Conservation (phyloP, 306 rosid genomes). For the Gynostemma pentaphyllum region DNA sequence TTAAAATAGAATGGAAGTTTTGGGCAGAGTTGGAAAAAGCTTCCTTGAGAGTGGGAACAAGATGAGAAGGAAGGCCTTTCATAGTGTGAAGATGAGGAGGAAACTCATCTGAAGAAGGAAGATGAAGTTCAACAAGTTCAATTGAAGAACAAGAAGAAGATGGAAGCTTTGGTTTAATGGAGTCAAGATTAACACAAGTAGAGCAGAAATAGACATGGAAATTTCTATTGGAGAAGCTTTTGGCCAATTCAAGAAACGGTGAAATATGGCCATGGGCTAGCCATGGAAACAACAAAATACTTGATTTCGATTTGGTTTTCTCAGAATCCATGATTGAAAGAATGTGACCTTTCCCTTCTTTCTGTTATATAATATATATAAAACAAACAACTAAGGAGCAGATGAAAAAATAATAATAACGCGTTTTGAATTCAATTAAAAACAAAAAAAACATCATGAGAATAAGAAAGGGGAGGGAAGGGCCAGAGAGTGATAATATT, state of each 20-base stretch:
- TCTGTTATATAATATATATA: too few species aligned
- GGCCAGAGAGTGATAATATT: too few species aligned
- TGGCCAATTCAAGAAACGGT: not conserved
- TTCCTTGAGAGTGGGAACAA: slow-evolving; percentile 12
- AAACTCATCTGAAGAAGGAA: slow-evolving; percentile 12
- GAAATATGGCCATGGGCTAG: not conserved
- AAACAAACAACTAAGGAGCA: too few species aligned
- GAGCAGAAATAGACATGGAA: not conserved
- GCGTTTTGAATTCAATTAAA: too few species aligned
- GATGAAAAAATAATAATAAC: too few species aligned
- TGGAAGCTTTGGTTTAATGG: not conserved
- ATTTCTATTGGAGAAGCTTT: not conserved
- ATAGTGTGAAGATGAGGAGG: slow-evolving; percentile 22
- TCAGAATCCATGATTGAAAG: too few species aligned
- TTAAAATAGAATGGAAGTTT: slow-evolving; percentile 8
- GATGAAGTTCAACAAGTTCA: not conserved
- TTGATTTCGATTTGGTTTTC: too few species aligned
- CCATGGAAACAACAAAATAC: slow-evolving; percentile 8
- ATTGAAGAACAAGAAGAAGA: not conserved
- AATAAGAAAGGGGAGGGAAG: too few species aligned
- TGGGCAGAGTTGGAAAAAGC: slow-evolving; percentile 20
- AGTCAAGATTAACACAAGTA: not conserved
- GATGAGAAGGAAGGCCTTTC: slow-evolving; percentile 21
- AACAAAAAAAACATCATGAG: too few species aligned
- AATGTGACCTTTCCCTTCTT: too few species aligned